Percentiles rank a stretch among this genome's conserved stretches.
Conservation (phyloP, 441 rosid species). For the Melastoma candidum region DNA sequence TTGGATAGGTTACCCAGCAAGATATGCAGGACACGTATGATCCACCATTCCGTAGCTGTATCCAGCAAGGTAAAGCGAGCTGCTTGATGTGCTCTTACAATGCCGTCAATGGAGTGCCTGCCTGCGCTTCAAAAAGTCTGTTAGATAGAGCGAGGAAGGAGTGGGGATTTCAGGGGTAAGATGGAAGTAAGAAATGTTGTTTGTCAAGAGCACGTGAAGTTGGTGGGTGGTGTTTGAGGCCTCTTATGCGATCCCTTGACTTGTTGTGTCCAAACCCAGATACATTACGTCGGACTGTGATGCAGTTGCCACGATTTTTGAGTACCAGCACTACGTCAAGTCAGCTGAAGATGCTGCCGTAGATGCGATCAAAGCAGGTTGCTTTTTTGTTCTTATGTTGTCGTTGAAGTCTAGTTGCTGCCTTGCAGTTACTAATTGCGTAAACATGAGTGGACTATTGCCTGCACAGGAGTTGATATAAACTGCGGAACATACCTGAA, state of each 20-base stretch:
- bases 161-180: slow-evolving; percentile 65
- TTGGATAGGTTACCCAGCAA: slow-evolving; percentile 45
- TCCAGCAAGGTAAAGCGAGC: slow-evolving; percentile 56
- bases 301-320: slow-evolving; percentile 56
- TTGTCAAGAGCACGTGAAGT: background rate
- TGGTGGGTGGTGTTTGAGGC: slow-evolving; percentile 3
- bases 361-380: slow-evolving; percentile 64
- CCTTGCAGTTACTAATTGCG: background rate
- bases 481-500: slow-evolving; percentile 57
- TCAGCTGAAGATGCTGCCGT: slow-evolving; percentile 50
- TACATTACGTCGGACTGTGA: slow-evolving; percentile 74
- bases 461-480: slow-evolving; percentile 43
- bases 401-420: background rate
- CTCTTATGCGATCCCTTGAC: slow-evolving; percentile 3
- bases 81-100: slow-evolving; percentile 76
- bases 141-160: slow-evolving; percentile 49
- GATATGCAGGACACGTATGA: slow-evolving; percentile 55
- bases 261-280: slow-evolving; percentile 20
- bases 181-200: background rate
- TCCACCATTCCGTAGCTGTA: slow-evolving; percentile 51
- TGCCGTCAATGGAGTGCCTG: slow-evolving; percentile 58
- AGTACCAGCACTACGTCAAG: slow-evolving; percentile 43
- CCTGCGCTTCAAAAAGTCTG: slow-evolving; percentile 40
- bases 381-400: background rate
- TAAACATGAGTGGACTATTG: background rate